These are phyloP conservation scores for Raffaelea albimanens DNA, from an alignment of 2,329 filamentous ascomycete genomes.

Conservation along the genomic window DNA sequence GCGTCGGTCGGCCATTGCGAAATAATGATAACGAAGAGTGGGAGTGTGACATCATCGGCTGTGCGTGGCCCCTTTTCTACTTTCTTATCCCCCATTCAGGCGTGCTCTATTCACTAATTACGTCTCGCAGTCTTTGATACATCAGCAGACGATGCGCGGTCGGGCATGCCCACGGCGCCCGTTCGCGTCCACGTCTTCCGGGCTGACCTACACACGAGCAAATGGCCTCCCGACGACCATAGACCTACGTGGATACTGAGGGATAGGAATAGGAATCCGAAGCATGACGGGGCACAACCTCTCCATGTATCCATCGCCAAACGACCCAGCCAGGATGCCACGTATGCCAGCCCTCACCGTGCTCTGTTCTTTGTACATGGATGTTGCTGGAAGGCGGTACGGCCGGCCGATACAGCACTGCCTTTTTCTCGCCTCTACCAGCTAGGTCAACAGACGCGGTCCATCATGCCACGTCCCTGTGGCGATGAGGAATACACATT, in stretches of 20 bases:
- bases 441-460: constrained; percentile 6
- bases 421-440: constrained; percentile 1
- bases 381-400: constrained; percentile 5
- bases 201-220: constrained; percentile 2
- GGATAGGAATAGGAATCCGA: background rate
- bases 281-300: background rate
- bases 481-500: constrained; percentile 1
- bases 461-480: constrained; percentile 2
- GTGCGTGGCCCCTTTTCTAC: background rate
- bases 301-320: constrained; percentile 1
- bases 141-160: background rate
- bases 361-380: constrained; percentile 4
- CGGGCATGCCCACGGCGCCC: background rate
- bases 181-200: constrained; percentile 4
- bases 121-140: constrained; percentile 1
- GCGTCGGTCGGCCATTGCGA: constrained; percentile 3
- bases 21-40: background rate
- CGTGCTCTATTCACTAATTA: background rate
- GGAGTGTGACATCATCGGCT: constrained; percentile 3
- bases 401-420: background rate
- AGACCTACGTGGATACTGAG: background rate
- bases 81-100: too few relatives aligned
- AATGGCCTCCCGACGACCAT: constrained; percentile 1
- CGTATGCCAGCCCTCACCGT: background rate
- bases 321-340: constrained; percentile 6